Evolutionary conservation across 306 rosid species (phyloP), one percentile per base, ranked within the genome.

Genomic region (Lablab purpureus): DNA sequence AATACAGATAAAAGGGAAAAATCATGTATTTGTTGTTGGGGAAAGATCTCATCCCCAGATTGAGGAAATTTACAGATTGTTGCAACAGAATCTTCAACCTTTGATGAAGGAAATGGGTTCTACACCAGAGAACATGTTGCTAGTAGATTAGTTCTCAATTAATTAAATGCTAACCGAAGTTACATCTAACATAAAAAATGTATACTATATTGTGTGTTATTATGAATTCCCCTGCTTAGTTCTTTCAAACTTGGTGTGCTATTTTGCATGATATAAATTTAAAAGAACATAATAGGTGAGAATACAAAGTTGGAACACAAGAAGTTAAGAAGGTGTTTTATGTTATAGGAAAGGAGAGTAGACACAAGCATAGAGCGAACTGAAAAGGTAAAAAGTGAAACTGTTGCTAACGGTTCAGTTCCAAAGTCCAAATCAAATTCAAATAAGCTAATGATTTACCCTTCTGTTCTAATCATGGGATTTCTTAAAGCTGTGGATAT

Each of bases 11-110:
- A 82, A 80, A 23, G 88, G 87, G 11, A 84, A 63, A 71, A 82
- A 50, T 58, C 82, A 84, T 70, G 77, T 79, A 18, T 88, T 86
- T 65, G 67, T 75, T 23, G 88, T 50, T 49, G 86, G 87, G 79
- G 87, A 84, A 15, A 72, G 76, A 80, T 82, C 74, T 67, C 87
- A 87, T 86, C 82, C 89, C 34, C 81, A 72, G 85, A 64, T 72
- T 75, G 83, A 75, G 56, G 80, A 86, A 67, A 73, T 82, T 55
- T 73, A 84, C 51, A 23, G 40, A 21, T 69, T 88, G 49, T 81
- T 88, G 66, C 60, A 75, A 40, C 88, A 81, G 45, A 81, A 75
- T 69, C 89, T 88, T 80, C 84, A 78, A 55, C 89, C 82, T 75
- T 74, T 81, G 77, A 81, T 82, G 83, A 81, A 58, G 80, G 88